phyloP scores from a whole-genome alignment of 306 rosid species.

The Crotalaria pallida region DNA sequence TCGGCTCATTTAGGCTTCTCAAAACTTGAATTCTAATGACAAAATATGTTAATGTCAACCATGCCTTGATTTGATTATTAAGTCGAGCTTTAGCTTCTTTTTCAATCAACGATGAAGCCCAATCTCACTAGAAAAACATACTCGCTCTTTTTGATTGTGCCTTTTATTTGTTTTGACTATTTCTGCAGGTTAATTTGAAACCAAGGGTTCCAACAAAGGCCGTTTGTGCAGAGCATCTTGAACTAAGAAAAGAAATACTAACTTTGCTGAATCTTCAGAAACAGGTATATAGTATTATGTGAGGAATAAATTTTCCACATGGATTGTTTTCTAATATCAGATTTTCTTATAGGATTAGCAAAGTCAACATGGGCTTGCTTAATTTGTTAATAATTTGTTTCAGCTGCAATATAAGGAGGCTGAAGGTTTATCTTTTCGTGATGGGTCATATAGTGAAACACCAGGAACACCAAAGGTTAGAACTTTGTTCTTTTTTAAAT shows the following conservation, averaged over 20 bases:
- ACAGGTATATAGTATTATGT: conserved; percentile 49
- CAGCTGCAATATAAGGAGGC: conserved; percentile 97
- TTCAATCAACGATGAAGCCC: neutral
- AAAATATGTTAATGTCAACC: neutral
- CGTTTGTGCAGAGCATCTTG: conserved; percentile 97
- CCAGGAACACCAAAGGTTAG: conserved; percentile 91
- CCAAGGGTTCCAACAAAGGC: conserved; percentile 98
- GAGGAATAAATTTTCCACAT: neutral
- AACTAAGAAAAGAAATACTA: conserved; percentile 87
- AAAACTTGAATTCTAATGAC: neutral
- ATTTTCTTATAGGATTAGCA: neutral
- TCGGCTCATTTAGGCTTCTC: neutral
- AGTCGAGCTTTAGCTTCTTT: neutral
- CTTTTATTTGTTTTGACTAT: neutral
- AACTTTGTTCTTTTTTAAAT: neutral
- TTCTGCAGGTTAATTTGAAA: conserved; percentile 73
- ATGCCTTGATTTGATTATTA: neutral
- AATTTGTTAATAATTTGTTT: conserved; percentile 8
- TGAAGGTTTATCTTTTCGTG: conserved; percentile 81
- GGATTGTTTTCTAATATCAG: neutral
- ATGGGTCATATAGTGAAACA: conserved; percentile 63
- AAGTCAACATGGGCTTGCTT: neutral
- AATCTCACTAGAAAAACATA: neutral
- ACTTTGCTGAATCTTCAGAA: conserved; percentile 94
- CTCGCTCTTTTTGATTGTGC: neutral